These are phyloP conservation scores for Aureoboletus auriporus DNA, from an alignment of 768 basidiomycete species.

Conservation along the genomic window DNA sequence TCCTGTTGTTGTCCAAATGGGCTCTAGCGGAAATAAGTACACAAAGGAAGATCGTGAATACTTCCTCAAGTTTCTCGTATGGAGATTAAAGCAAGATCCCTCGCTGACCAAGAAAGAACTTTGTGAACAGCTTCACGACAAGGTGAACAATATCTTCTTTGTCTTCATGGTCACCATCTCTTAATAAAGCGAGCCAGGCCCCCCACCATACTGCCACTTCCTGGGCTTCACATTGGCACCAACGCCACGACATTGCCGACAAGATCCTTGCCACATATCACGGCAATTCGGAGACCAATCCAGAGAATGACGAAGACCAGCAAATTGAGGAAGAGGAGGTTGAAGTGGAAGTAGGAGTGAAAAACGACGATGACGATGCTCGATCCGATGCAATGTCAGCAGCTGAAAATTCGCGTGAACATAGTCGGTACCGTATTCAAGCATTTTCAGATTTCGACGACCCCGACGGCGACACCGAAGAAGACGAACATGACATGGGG, in stretches of 20 bases:
- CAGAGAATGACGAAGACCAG: slow-evolving; percentile 31
- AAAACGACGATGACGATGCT: slow-evolving; percentile 17
- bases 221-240: slow-evolving; percentile 67
- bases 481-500: slow-evolving; percentile 46
- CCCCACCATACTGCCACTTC: slow-evolving; percentile 62
- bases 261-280: slow-evolving; percentile 47
- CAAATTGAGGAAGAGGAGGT: slow-evolving; percentile 33
- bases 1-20: slow-evolving; percentile 45
- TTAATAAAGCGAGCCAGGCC: slow-evolving; percentile 38
- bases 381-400: slow-evolving; percentile 22
- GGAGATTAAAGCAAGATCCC: slow-evolving; percentile 55
- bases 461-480: slow-evolving; percentile 21
- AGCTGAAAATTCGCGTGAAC: slow-evolving; percentile 9
- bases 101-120: slow-evolving; percentile 50
- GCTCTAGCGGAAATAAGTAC: slow-evolving; percentile 55
- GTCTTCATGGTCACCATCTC: background rate
- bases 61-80: slow-evolving; percentile 63
- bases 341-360: slow-evolving; percentile 24
- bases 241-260: slow-evolving; percentile 61
- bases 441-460: slow-evolving; percentile 17
- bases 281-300: slow-evolving; percentile 29
- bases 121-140: slow-evolving; percentile 51
- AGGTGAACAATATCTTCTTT: slow-evolving; percentile 32
- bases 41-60: slow-evolving; percentile 63
- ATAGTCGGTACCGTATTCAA: slow-evolving; percentile 20